A percentile compares a stretch with the other conserved stretches of the same genome.
Evolutionary conservation across 176 grass and related monocot genomes (phyloP).

Genomic region (Leersia perrieri): DNA sequence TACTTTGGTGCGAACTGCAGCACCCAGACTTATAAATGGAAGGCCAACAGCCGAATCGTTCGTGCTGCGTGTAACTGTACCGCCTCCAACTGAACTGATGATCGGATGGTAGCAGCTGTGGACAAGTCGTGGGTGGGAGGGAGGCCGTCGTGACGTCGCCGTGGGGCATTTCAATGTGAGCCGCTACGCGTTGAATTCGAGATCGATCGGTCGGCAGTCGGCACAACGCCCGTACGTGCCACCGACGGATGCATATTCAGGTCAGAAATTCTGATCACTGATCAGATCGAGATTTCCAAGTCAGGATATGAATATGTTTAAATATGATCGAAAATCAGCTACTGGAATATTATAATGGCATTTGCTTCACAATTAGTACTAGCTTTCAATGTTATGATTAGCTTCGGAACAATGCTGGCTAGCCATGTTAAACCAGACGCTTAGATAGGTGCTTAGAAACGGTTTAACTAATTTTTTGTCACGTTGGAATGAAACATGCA

Average conservation of each 20-base stretch:
- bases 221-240: neutral
- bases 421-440: too few species aligned
- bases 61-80: neutral
- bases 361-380: neutral
- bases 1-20: neutral
- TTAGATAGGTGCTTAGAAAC: too few species aligned
- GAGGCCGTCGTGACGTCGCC: conserved; percentile 18
- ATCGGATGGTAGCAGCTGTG: neutral
- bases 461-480: too few species aligned
- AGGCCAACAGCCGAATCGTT: conserved; percentile 1
- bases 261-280: neutral
- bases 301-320: neutral
- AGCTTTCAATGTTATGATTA: neutral
- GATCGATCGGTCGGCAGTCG: too few species aligned
- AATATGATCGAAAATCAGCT: neutral
- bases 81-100: neutral
- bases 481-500: too few species aligned
- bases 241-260: neutral
- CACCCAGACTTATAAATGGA: conserved; percentile 7
- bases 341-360: neutral
- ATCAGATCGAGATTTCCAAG: neutral
- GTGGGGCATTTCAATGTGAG: neutral
- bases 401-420: too few species aligned
- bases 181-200: neutral
- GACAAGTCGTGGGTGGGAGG: neutral